Base-by-base conservation (phyloP, 352 stramenopile species). In the Phytophthora sp. region DNA sequence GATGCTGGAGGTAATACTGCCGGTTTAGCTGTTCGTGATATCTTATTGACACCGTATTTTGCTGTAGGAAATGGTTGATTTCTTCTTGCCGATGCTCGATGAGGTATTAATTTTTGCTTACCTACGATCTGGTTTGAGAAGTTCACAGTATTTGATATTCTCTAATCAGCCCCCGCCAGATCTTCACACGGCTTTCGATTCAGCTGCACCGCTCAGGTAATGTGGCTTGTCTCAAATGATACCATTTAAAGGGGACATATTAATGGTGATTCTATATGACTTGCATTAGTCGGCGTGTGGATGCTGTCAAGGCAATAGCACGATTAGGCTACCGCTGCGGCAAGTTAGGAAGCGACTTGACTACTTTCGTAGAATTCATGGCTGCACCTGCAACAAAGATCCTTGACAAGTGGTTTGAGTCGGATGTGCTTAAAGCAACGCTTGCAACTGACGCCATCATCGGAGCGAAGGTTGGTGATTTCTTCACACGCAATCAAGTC, bases 391-490 rank as follows among this genome's bases (percentile, higher is more conserved):
- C 90, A 11, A 78, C 78, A 7, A 93, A 95, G 49, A 94, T 97
- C 9, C 52, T 97, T 23, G 85, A 97, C 55, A 89, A 85, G 18
- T 97, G 90, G 88, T 97, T 97, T 41, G 91, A 97, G 26, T 94
- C 79, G 0, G 87, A 97, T 13, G 74, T 97, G 12, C 57, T 97
- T 10, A 97, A 97, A 52, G 85, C 91, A 2, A 97, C 91, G 3
- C 74, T 97, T 4, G 91, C 91, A n/a, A 97, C 91, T 1, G 91
- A 97, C 55, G 91, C 91, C 11, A 94, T 97, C 55, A 97, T 97
- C 49, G 91, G 91, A 2, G 91, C 90, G 2, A 91, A 94, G 72
- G 82, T 95, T 15, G 21, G 55, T 57, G 30, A 21, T 15, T 20
- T 20, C 11, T 2, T 23, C 13, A 9, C n/a, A 15, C 30, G 30